A percentile compares a stretch with the other conserved stretches of the same genome.
These are phyloP conservation scores for Penicillium turbatum DNA, from an alignment of 495 filamentous ascomycete species.

Conservation along the genomic window DNA sequence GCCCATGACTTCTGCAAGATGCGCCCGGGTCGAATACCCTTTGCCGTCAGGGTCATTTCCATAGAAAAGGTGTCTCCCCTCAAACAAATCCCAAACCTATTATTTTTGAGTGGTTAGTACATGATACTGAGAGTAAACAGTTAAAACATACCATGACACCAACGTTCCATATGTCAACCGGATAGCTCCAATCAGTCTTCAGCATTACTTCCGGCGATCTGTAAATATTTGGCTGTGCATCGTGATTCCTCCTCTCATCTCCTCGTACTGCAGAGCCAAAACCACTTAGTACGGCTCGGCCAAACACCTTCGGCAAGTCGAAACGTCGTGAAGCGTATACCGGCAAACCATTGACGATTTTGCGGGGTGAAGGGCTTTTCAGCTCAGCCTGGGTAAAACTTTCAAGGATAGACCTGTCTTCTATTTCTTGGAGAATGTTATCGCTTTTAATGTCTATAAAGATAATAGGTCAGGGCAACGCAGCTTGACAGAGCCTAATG, in stretches of 20 bases:
- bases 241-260: constrained; percentile 25
- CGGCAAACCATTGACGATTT: constrained; percentile 27
- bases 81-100: constrained; percentile 46
- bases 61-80: constrained; percentile 42
- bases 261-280: constrained; percentile 75
- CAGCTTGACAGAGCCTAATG: constrained; percentile 10
- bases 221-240: constrained; percentile 41
- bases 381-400: constrained; percentile 28
- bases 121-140: background rate
- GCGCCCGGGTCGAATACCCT: constrained; percentile 39
- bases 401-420: constrained; percentile 37
- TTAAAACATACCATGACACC: constrained; percentile 12
- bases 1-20: constrained; percentile 45
- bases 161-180: constrained; percentile 49
- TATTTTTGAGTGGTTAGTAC: background rate
- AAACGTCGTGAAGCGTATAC: constrained; percentile 37
- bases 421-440: constrained; percentile 42
- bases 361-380: constrained; percentile 35
- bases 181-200: constrained; percentile 38
- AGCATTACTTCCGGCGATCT: constrained; percentile 48
- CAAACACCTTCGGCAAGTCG: constrained; percentile 28
- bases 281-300: constrained; percentile 54
- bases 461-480: constrained; percentile 12
- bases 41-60: constrained; percentile 41
- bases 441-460: constrained; percentile 39